Conservation (phyloP, 768 basidiomycete species). For the Serendipita vermifera region DNA sequence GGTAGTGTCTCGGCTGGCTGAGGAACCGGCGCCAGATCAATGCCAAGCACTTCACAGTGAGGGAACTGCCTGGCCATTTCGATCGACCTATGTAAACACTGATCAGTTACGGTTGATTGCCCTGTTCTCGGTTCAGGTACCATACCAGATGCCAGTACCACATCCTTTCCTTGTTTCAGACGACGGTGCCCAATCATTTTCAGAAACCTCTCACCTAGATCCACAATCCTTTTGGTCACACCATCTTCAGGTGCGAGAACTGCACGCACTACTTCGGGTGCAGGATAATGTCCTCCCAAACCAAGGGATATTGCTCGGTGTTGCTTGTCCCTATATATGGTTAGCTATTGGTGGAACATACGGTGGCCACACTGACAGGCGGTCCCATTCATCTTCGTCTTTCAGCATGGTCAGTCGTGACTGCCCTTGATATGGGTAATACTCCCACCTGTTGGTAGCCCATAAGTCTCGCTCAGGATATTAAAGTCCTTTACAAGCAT, state of each 20-base stretch:
- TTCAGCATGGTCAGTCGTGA: background rate
- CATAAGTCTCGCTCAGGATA: background rate
- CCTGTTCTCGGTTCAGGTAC: too few species aligned
- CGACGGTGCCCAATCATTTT: too few species aligned
- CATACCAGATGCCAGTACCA: background rate
- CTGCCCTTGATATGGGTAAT: background rate
- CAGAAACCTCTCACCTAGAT: too few species aligned
- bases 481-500: background rate
- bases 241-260: background rate
- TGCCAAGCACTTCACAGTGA: background rate
- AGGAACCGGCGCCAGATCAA: background rate
- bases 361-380: background rate
- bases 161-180: too few species aligned
- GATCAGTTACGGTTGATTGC: background rate
- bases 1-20: background rate
- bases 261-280: background rate
- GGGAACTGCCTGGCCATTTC: background rate
- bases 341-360: background rate
- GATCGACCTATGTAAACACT: background rate
- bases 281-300: background rate
- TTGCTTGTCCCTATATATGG: background rate
- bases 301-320: background rate
- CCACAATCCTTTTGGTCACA: background rate
- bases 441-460: background rate
- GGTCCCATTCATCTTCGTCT: constrained; percentile 3